Base-by-base conservation (phyloP, 805 yeast genomes). In the Wickerhamomyces queroliae region DNA sequence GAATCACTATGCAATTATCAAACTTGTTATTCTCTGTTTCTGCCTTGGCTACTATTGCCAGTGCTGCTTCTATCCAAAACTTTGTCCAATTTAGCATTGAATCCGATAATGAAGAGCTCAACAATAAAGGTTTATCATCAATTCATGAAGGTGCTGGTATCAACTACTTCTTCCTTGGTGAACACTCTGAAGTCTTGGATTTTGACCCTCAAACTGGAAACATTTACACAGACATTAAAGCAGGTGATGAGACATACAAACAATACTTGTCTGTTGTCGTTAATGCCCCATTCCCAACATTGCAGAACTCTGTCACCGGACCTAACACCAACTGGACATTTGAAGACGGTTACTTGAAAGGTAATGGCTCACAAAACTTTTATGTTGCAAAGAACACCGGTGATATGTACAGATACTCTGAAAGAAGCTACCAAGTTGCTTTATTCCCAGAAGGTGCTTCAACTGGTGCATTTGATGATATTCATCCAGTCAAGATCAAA, bases 331-430 rank as follows among this genome's bases (percentile, higher is more conserved):
- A 26, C 10, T 50, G 49, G 49, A 13, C 26, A 7, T n/a, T 46
- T 18, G 30, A 35, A 8, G 41, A 46, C 36, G 61, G 56, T 25
- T 37, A 42, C n/a, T 50, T 69, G 35, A 35, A 43, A 12, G 55
- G 57, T 38, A 50, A 59, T 33, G 66, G 67, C 31, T 40, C 63
- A 16, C 46, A 45, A 21, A 56, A 55, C 17, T 67, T 69, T 58
- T 65, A 56, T 48, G 75, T 69, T 36, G 64, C 66, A 47, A 66
- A 59, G 63, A 62, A 69, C 58, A 58, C 65, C 42, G 48, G 48
- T 34, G 77, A 72, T 48, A 72, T 74, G 19, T 71, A 70, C 59
- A 32, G 44, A n/a, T 63, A 59, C 55, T 65, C 72, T 27, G 29
- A 46, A 16, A 11, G 31, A 12, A n/a, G 43, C 19, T 64, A 51